Evolutionary conservation across 352 stramenopile species (phyloP), one percentile per base, ranked within the genome.

Genomic region (Pythium graminicola): DNA sequence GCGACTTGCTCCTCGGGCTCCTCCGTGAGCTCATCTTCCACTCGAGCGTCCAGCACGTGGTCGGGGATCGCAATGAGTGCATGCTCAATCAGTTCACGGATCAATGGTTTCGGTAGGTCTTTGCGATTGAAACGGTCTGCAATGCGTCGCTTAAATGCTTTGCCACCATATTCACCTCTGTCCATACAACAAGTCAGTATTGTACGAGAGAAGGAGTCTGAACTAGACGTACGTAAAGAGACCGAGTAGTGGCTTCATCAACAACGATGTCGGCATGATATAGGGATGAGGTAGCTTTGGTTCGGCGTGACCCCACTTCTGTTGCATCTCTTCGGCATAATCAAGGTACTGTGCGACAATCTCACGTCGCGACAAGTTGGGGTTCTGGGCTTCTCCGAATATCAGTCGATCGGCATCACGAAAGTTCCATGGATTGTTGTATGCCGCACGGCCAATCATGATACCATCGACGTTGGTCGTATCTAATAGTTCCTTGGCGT

Each of bases 401-500:
- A 95, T 87, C 27, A 92, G 35, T 0, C 79, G 65, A 52, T 97
- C 89, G 27, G 85, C 86, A 38, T 95, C 73, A 16, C 76, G 75
- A 24, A 97, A 89, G 44, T 93, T 85, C 77, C 84, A 97, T 20
- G 85, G 88, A 44, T 70, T 86, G 45, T 94, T 84, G 67, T 95
- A 97, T 42, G 89, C 86, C 5, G 74, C 86, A 14, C 89, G 73
- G 7, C 89, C 89, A 35, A 97, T 89, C 89, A 97, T 97, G 23
- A 96, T 78, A 13, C 88, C 86, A 49, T 95, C 74, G 6, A 96
- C 51, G 31, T 85, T 70, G 10, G 72, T 77, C 23, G 66, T 72
- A 35, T 94, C 69, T 11, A 98, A 77, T 41, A 97, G 62, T 28
- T 89, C 72, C 54, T 90, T 79, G 8, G 89, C 95, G 32, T 97